Evolutionary conservation across 331 rosid genomes (phyloP), one percentile per base, ranked within the genome.

Genomic region (Rosa hybrid): DNA sequence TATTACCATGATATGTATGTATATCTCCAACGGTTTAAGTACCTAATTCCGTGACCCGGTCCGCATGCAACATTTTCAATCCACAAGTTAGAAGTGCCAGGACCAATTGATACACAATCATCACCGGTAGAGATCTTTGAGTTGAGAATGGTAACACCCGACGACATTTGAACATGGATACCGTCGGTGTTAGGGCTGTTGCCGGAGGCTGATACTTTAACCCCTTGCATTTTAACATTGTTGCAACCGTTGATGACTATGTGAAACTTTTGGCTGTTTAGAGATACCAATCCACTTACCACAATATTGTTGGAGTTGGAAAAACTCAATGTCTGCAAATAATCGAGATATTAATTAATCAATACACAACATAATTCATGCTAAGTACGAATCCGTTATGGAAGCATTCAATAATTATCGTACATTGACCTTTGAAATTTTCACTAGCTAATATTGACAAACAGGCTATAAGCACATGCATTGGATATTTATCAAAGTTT

Each of bases 41-140:
- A 86, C 93, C 94, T 90, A 50, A 91, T 86, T 50, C 96, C 96
- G 53, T 91, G 96, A 44, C 96, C 91, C 0, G 93, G 96, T 71
- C 93, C 93, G 59, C 96, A 91, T 3, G 84, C 84, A n/a, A 90
- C 78, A 45, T 83, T 80, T 57, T 90, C 90, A 4, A 91, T 88
- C 97, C 97, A 91, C 78, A 91, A 71, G 39, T 87, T 72, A 20
- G 88, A 41, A 53, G 94, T 81, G 42, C 97, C 97, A 0, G 92
- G 92, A 12, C 97, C 97, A 56, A 91, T 80, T 12, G 97, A 90
- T 78, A 91, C 82, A 81, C 94, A 91, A 46, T 91, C 96, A 17
- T 91, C 96, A 2, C 96, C 93, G 0, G 96, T 86, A 18, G 65
- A 74, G 4, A 91, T 89, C 76, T 78, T 88, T 12, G 94, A 74